phyloP scores from a whole-genome alignment of 352 stramenopile genomes.

The Pythium phragmiticola region DNA sequence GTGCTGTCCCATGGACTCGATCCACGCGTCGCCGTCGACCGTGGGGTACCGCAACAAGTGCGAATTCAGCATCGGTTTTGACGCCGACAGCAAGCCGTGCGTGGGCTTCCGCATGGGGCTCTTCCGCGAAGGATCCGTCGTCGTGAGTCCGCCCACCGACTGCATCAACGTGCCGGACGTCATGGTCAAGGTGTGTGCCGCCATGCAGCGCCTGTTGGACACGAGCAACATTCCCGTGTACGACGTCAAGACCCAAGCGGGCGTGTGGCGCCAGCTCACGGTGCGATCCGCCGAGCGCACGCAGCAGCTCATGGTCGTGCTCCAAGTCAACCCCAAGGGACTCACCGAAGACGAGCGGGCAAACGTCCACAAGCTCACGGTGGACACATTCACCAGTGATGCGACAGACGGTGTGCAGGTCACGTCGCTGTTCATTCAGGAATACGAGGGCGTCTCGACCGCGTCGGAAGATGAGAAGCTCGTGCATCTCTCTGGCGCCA shows the following conservation, averaged over 20 bases:
- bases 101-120: conserved; percentile 87
- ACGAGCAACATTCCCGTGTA: conserved; percentile 64
- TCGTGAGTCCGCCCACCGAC: conserved; percentile 62
- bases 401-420: conserved; percentile 37
- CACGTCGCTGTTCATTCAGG: conserved; percentile 92
- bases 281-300: conserved; percentile 69
- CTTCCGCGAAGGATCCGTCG: conserved; percentile 76
- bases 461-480: conserved; percentile 90
- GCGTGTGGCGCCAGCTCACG: conserved; percentile 78
- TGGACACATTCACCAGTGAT: conserved; percentile 43
- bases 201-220: conserved; percentile 64
- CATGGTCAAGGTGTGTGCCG: conserved; percentile 80
- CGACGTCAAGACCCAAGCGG: conserved; percentile 60
- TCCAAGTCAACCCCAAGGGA: conserved; percentile 64
- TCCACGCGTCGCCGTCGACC: conserved; percentile 78
- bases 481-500: conserved; percentile 62
- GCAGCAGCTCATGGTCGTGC: conserved; percentile 72
- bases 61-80: conserved; percentile 95
- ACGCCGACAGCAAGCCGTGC: conserved; percentile 68
- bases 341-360: conserved; percentile 36
- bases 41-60: conserved; percentile 97
- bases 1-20: conserved; percentile 85
- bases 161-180: conserved; percentile 76
- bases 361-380: conserved; percentile 41
- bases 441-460: conserved; percentile 89